phyloP scores from a whole-genome alignment of 805 yeast genomes.

The Metschnikowia drakensbergensis region DNA sequence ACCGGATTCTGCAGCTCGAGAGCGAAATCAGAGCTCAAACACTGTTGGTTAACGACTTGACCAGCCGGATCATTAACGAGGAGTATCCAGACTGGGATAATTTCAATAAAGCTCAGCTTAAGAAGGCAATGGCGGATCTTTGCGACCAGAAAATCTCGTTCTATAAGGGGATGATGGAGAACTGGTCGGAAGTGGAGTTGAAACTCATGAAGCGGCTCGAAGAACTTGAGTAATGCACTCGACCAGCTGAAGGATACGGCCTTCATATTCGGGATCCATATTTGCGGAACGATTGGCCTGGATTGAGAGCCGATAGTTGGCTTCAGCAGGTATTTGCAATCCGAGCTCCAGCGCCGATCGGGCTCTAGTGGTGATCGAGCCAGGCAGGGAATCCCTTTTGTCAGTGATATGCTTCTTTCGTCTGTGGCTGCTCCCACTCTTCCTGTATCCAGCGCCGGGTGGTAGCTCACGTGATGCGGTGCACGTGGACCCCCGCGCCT shows the following conservation, averaged over 20 bases:
- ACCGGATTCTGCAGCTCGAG: conserved; percentile 42
- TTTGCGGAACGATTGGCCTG: too few species aligned
- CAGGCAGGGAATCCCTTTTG: too few species aligned
- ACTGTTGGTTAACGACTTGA: conserved; percentile 43
- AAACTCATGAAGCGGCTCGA: conserved; percentile 17
- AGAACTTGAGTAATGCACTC: conserved; percentile 11
- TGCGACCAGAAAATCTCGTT: conserved; percentile 75
- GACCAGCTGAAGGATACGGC: too few species aligned
- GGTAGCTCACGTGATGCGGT: neutral
- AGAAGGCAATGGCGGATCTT: conserved; percentile 62
- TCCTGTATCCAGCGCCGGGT: too few species aligned
- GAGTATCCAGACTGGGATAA: conserved; percentile 69
- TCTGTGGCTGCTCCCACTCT: too few species aligned
- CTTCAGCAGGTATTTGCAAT: too few species aligned
- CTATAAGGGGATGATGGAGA: conserved; percentile 61
- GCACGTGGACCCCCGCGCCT: neutral
- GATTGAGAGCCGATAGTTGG: too few species aligned
- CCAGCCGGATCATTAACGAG: conserved; percentile 42
- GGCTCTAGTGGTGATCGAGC: too few species aligned
- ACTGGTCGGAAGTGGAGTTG: conserved; percentile 61
- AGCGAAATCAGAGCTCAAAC: conserved; percentile 43
- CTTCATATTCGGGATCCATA: too few species aligned
- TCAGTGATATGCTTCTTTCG: too few species aligned
- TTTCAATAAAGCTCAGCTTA: conserved; percentile 74
- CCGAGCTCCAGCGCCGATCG: too few species aligned